Percentiles rank a stretch among this genome's conserved stretches.
Conservation (phyloP, 306 rosid genomes). For the Cucumis cinereus region DNA sequence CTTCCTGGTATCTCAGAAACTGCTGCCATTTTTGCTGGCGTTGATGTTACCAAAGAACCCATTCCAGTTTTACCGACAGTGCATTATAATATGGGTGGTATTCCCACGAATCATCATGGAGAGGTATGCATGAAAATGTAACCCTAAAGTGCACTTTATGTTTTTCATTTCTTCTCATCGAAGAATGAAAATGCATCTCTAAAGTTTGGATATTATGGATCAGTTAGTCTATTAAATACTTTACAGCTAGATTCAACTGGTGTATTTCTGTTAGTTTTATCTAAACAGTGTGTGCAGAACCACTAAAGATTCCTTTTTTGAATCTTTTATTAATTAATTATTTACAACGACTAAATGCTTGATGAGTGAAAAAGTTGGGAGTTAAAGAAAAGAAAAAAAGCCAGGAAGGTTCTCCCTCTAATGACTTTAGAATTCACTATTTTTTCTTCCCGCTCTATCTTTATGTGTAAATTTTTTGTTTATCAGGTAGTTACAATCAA, state of each 20-base stretch:
- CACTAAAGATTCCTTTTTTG: background rate
- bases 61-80: conserved; percentile 97
- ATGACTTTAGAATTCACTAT: background rate
- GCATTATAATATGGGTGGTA: conserved; percentile 97
- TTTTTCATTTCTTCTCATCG: background rate
- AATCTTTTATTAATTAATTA: background rate
- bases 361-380: background rate
- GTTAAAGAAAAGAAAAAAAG: background rate
- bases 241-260: background rate
- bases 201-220: background rate
- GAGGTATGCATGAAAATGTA: conserved; percentile 41
- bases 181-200: background rate
- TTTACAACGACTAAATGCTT: background rate
- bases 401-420: background rate
- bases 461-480: background rate
- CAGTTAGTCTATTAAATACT: background rate
- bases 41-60: conserved; percentile 95
- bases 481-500: conserved; percentile 57
- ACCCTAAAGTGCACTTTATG: background rate
- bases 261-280: background rate
- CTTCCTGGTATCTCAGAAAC: conserved; percentile 99
- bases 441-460: background rate
- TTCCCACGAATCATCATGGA: conserved; percentile 87
- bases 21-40: conserved; percentile 99
- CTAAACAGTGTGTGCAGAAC: background rate